These are phyloP conservation scores for Suhomyces coccinellae DNA, from an alignment of 1,139 yeast genomes.

Conservation along the genomic window DNA sequence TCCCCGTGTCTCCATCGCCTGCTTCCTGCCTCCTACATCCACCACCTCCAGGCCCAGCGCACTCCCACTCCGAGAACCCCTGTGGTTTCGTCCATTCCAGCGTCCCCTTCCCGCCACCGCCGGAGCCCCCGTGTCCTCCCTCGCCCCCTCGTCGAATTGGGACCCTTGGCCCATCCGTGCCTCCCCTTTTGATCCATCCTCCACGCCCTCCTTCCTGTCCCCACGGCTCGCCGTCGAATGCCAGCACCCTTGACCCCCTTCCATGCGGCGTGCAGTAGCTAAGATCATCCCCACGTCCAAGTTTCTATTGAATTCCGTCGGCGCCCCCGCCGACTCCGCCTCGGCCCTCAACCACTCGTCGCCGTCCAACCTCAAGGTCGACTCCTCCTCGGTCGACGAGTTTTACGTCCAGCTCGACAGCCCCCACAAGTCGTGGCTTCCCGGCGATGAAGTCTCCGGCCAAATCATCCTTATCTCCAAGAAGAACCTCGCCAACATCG, in stretches of 20 bases:
- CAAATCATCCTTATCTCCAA: slow-evolving; percentile 57
- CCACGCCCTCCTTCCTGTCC: neutral
- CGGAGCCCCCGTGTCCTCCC: too few relatives aligned
- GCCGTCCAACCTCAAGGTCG: slow-evolving; percentile 34
- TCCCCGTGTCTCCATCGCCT: too few relatives aligned
- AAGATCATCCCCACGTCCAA: slow-evolving; percentile 36
- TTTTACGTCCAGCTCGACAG: slow-evolving; percentile 69
- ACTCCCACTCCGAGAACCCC: too few relatives aligned
- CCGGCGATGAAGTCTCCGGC: slow-evolving; percentile 71
- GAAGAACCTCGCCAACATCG: slow-evolving; percentile 55
- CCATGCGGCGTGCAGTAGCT: slow-evolving; percentile 47
- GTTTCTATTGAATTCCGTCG: slow-evolving; percentile 7
- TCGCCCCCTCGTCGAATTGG: too few relatives aligned
- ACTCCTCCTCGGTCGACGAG: slow-evolving; percentile 52
- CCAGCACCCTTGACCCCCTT: slow-evolving; percentile 7
- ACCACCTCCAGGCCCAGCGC: too few relatives aligned
- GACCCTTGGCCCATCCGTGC: neutral
- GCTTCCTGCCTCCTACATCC: too few relatives aligned
- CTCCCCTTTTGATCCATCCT: neutral
- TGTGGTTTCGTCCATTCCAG: too few relatives aligned
- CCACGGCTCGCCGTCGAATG: slow-evolving; percentile 4
- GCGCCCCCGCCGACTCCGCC: slow-evolving; percentile 2
- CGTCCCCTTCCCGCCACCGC: too few relatives aligned
- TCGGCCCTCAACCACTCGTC: slow-evolving; percentile 2
- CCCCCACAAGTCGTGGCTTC: slow-evolving; percentile 68